Conservation (phyloP, 495 filamentous ascomycete genomes). For the Hyaloscypha bicolor region DNA sequence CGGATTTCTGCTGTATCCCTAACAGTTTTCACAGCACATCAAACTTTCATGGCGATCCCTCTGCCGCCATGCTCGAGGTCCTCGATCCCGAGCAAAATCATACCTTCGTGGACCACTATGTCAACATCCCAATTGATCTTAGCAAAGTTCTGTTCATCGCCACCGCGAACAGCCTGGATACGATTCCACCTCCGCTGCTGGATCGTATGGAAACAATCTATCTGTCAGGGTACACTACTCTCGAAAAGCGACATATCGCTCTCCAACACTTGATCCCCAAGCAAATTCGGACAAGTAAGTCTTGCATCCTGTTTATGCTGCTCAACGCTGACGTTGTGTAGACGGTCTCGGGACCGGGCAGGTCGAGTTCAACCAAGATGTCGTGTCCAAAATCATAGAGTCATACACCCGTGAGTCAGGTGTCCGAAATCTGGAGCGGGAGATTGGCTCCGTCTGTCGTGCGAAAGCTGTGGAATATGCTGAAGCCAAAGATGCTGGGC, state of each 20-base stretch:
- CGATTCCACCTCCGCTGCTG: constrained; percentile 90
- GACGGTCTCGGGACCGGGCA: constrained; percentile 76
- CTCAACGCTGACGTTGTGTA: constrained; percentile 35
- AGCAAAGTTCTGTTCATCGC: constrained; percentile 98
- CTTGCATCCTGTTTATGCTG: neutral
- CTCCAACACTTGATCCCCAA: constrained; percentile 92
- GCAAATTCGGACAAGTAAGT: constrained; percentile 65
- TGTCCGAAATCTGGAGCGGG: constrained; percentile 93
- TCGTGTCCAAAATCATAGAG: constrained; percentile 91
- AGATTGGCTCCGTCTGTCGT: constrained; percentile 91
- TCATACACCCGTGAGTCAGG: constrained; percentile 98
- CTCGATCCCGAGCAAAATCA: constrained; percentile 98
- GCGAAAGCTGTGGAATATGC: constrained; percentile 94
- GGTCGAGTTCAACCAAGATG: constrained; percentile 75
- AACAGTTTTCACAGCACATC: constrained; percentile 47
- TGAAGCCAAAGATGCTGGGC: constrained; percentile 80
- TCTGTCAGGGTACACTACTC: constrained; percentile 91
- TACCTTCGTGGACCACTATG: constrained; percentile 93
- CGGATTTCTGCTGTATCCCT: neutral
- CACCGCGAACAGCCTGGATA: constrained; percentile 95
- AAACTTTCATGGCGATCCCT: constrained; percentile 95
- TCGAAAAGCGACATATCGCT: constrained; percentile 98
- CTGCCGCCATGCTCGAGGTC: constrained; percentile 98
- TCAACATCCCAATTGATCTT: constrained; percentile 93
- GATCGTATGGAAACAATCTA: constrained; percentile 96